A percentile compares a stretch with the other conserved stretches of the same genome.
Evolutionary conservation across 208 protist genomes (phyloP).

Genomic region (Willaertia magna): DNA sequence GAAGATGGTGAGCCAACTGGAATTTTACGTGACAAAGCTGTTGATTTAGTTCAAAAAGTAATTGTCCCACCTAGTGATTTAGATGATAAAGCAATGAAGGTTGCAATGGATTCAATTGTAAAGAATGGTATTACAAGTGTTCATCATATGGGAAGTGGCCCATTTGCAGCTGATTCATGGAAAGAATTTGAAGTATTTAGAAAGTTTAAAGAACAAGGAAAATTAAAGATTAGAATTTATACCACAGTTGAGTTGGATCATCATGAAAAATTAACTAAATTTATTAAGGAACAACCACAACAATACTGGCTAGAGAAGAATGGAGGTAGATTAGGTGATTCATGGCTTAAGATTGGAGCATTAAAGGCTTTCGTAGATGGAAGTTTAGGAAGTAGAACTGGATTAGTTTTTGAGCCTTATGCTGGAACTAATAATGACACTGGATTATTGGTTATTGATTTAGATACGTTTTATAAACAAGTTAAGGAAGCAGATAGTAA

Average conservation of each 20-base stretch:
- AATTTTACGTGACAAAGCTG: conserved; percentile 46
- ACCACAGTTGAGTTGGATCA: conserved; percentile 32
- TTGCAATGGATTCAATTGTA: conserved; percentile 31
- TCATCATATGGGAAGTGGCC: conserved; percentile 41
- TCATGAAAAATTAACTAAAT: conserved; percentile 20
- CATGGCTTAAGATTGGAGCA: conserved; percentile 38
- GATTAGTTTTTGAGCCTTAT: conserved; percentile 44
- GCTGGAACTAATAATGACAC: conserved; percentile 31
- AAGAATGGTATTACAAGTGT: conserved; percentile 41
- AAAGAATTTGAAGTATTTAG: conserved; percentile 26
- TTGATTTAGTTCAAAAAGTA: conserved; percentile 26
- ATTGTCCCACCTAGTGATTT: conserved; percentile 11
- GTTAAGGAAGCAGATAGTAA: conserved; percentile 18
- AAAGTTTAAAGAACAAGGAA: conserved; percentile 25
- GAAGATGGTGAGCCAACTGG: conserved; percentile 41
- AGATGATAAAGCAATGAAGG: conserved; percentile 18
- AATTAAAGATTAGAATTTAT: conserved; percentile 37
- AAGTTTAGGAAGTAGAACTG: conserved; percentile 45
- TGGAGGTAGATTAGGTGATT: background rate
- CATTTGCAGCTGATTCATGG: conserved; percentile 1
- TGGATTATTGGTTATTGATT: conserved; percentile 36
- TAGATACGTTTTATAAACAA: conserved; percentile 26
- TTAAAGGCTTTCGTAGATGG: conserved; percentile 52
- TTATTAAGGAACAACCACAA: conserved; percentile 29
- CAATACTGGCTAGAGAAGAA: conserved; percentile 14